Evolutionary conservation across 1,284 basidiomycete species (phyloP).

Genomic region (Trametes polyzona): DNA sequence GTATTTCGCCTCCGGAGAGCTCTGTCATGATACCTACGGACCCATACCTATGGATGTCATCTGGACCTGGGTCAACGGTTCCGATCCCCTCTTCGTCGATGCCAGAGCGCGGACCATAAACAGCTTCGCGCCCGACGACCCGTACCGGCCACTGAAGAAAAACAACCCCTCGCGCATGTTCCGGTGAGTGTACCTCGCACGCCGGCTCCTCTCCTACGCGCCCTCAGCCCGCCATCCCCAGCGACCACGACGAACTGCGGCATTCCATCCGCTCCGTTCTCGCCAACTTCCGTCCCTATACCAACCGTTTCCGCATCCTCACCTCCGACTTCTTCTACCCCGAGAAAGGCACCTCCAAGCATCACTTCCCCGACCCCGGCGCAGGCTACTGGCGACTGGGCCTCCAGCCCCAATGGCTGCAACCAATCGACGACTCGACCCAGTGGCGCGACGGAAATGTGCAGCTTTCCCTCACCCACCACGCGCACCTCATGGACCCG

Average conservation of each 20-base stretch:
- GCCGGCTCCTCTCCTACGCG: background rate
- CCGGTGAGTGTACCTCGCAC: conserved; percentile 24
- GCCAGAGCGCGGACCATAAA: conserved; percentile 22
- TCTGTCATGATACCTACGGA: conserved; percentile 25
- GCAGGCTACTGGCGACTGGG: conserved; percentile 29
- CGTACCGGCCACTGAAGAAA: conserved; percentile 28
- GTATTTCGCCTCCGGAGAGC: conserved; percentile 26
- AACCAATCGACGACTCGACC: conserved; percentile 12
- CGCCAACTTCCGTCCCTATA: conserved; percentile 30
- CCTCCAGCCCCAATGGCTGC: conserved; percentile 32
- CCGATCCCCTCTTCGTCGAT: conserved; percentile 29
- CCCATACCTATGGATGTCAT: conserved; percentile 32
- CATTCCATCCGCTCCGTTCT: conserved; percentile 36
- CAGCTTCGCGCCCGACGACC: conserved; percentile 24
- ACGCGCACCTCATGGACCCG: conserved; percentile 32
- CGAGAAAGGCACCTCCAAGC: conserved; percentile 3
- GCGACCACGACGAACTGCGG: conserved; percentile 36
- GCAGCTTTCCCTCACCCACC: conserved; percentile 32
- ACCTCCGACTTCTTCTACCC: conserved; percentile 30
- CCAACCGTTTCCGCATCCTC: conserved; percentile 30
- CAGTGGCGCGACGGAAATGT: conserved; percentile 29
- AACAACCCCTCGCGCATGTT: conserved; percentile 31
- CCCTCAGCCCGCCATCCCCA: background rate
- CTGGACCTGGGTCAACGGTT: conserved; percentile 39
- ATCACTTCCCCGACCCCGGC: conserved; percentile 25